These are phyloP conservation scores for Penicillium sp. DNA, from an alignment of 2,329 filamentous ascomycete genomes.

Conservation along the genomic window DNA sequence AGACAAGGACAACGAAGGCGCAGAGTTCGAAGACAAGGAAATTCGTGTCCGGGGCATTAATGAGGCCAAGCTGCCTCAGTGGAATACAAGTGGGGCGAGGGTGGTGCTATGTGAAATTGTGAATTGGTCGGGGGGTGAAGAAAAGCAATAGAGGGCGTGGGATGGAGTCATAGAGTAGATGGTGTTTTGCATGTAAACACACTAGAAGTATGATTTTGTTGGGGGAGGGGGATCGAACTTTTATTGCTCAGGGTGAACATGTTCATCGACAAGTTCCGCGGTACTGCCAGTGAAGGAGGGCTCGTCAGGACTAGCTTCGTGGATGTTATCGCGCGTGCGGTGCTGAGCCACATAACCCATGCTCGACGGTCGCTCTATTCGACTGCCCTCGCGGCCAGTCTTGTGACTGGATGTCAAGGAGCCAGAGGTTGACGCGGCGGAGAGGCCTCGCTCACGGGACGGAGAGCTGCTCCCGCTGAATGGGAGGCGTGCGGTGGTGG, in stretches of 20 bases:
- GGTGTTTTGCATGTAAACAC: conserved; percentile 1
- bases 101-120: background rate
- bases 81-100: conserved; percentile 3
- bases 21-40: conserved; percentile 15
- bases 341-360: conserved; percentile 54
- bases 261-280: conserved; percentile 48
- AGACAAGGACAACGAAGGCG: background rate
- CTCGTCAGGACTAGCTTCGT: conserved; percentile 43
- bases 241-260: conserved; percentile 22
- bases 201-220: background rate
- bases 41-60: conserved; percentile 24
- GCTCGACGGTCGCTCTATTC: conserved; percentile 47
- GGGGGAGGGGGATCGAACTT: conserved; percentile 2
- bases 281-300: conserved; percentile 44
- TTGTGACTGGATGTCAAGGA: conserved; percentile 42
- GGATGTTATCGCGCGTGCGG: conserved; percentile 52
- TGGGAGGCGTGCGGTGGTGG: conserved; percentile 43
- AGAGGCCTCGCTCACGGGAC: conserved; percentile 39
- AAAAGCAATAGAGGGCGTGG: background rate
- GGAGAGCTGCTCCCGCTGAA: conserved; percentile 43
- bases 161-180: background rate
- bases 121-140: background rate
- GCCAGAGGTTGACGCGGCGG: conserved; percentile 41
- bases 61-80: conserved; percentile 13
- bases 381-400: conserved; percentile 29